Conservation (phyloP, 495 filamentous ascomycete genomes). For the Trichocladium antarcticum region DNA sequence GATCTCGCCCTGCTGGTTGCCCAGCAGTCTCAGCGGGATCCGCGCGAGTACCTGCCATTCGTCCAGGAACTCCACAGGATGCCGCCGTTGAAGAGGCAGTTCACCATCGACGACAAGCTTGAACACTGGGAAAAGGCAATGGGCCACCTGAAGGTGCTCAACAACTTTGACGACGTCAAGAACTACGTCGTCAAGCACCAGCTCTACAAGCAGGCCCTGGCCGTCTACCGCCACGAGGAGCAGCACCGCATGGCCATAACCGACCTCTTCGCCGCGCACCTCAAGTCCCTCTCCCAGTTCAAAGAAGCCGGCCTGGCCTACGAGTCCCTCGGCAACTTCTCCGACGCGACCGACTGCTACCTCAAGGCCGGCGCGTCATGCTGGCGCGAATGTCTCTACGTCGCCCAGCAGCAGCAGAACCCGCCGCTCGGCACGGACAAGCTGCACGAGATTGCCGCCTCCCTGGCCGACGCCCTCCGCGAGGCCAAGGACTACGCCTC, state of each 20-base stretch:
- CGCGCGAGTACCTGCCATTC: constrained; percentile 90
- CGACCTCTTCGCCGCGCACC: constrained; percentile 63
- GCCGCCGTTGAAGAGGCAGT: constrained; percentile 54
- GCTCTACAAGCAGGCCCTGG: constrained; percentile 66
- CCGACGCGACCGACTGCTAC: constrained; percentile 65
- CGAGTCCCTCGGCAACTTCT: constrained; percentile 68
- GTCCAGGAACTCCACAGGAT: constrained; percentile 74
- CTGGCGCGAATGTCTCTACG: constrained; percentile 86
- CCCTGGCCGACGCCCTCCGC: constrained; percentile 57
- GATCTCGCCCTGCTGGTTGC: constrained; percentile 83
- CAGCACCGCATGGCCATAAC: constrained; percentile 48
- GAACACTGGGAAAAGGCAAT: constrained; percentile 66
- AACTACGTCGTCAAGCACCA: constrained; percentile 65
- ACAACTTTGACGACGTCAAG: constrained; percentile 59
- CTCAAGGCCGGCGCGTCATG: constrained; percentile 55
- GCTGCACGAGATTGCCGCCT: constrained; percentile 50
- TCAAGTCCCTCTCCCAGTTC: constrained; percentile 61
- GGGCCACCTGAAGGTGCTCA: constrained; percentile 54
- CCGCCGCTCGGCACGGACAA: constrained; percentile 46
- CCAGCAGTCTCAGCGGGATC: constrained; percentile 92
- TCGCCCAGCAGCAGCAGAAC: constrained; percentile 48
- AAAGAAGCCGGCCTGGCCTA: constrained; percentile 80
- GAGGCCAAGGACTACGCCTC: constrained; percentile 73
- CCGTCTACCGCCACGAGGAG: constrained; percentile 72
- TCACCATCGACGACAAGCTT: constrained; percentile 81